Base-by-base conservation (phyloP, 2,329 filamentous ascomycete genomes). In the Corniculantispora saksenae region DNA sequence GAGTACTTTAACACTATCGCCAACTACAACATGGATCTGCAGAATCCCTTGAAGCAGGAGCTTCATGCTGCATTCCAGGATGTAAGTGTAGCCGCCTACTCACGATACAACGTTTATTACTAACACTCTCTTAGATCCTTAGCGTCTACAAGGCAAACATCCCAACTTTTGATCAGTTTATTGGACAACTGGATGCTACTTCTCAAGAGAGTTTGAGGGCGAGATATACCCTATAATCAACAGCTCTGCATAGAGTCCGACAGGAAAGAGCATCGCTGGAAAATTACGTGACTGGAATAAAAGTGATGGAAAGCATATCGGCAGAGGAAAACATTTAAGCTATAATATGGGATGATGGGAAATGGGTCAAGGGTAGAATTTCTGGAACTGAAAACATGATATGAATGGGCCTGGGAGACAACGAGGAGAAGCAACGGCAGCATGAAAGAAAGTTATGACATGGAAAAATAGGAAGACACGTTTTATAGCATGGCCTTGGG, bases 1-100 rank as follows among this genome's bases (percentile, higher is more conserved):
- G 86, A 91, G 64, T 96, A 95, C 79, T 97, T 99, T 76, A 85
- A 83, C 60, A 85, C 92, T 65, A 96, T 98, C 79, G 91, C 94
- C 19, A 84, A 86, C 66, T 97, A 93, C 76, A 86, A 87, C 66
- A 85, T 89, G 67, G 82, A 84, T 67, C 80, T 86, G 63, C 83
- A 83, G 66, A 87, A 82, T 65, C 85, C 87, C 27, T 77, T 86
- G 68, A 89, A 89, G 73, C 84, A 86, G 69, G 87, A 89, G 66
- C 81, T 93, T 61, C 86, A 90, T 65, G 84, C 87, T 62, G 87
- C 89, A 47, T 96, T 97, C 77, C 88, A 92, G 74, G 87, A 90
- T 78, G 92, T 94, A 76, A 81, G 87, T 19, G 43, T 2, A 13
- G 27, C 50, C 19, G 51, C 10, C 32, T 32, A 45, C n/a, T 21